Conservation (phyloP, 1,284 basidiomycete species). For the Schizophyllum amplum region DNA sequence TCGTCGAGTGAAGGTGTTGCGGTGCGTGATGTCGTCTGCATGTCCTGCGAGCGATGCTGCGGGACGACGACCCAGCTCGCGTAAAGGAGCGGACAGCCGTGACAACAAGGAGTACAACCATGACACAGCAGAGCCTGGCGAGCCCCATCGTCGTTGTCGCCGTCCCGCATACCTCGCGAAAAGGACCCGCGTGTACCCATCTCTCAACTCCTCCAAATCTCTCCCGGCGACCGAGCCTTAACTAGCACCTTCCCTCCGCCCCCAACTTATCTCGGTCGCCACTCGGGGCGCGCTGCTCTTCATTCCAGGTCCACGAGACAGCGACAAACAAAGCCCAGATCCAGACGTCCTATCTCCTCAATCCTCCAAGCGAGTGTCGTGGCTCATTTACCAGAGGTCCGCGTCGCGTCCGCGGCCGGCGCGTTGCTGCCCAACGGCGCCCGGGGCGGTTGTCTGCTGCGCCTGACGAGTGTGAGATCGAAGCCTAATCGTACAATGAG, state of each 20-base stretch:
- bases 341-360: neutral
- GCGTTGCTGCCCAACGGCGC: conserved; percentile 45
- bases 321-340: neutral
- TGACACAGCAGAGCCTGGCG: too few species aligned
- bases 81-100: too few species aligned
- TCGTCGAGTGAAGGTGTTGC: too few species aligned
- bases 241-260: neutral
- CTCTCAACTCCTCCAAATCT: too few species aligned
- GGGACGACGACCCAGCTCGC: too few species aligned
- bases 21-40: too few species aligned
- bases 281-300: neutral
- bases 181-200: neutral
- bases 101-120: too few species aligned
- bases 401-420: conserved; percentile 51
- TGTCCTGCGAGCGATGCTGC: too few species aligned
- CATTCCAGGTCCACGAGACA: neutral
- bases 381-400: conserved; percentile 63
- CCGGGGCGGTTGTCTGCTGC: conserved; percentile 55
- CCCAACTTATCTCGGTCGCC: neutral
- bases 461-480: conserved; percentile 74
- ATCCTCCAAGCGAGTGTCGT: neutral
- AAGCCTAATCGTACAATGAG: conserved; percentile 40
- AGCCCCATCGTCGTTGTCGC: neutral
- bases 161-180: neutral
- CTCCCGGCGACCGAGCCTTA: too few species aligned